These are phyloP conservation scores for Monosporascus cannonballus DNA, from an alignment of 2,329 filamentous ascomycete species.

Conservation along the genomic window DNA sequence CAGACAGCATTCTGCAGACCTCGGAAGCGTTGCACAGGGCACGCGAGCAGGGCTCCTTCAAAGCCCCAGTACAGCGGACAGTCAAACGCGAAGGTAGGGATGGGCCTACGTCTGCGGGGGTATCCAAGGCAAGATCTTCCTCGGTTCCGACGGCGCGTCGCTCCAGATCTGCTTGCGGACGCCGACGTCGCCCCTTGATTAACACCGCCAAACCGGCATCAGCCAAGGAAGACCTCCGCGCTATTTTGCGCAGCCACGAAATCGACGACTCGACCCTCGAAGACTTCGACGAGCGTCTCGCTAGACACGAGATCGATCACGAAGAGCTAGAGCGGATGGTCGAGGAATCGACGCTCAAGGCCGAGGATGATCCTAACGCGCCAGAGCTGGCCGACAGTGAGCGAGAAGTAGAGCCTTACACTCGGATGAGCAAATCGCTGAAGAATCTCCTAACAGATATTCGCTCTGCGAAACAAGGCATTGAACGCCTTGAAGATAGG, in stretches of 20 bases:
- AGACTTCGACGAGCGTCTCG: conserved; percentile 46
- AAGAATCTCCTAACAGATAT: conserved; percentile 46
- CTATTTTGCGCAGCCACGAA: conserved; percentile 46
- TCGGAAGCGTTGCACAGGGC: conserved; percentile 1
- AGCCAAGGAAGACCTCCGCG: conserved; percentile 49
- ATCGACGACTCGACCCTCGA: conserved; percentile 57
- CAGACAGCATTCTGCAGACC: conserved; percentile 1
- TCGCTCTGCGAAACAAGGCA: conserved; percentile 49
- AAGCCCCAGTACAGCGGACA: conserved; percentile 5
- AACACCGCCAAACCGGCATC: conserved; percentile 50
- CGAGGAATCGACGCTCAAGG: conserved; percentile 18
- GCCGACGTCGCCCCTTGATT: conserved; percentile 35
- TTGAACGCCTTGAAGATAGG: conserved; percentile 50
- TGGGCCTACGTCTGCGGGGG: conserved; percentile 2
- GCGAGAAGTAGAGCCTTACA: conserved; percentile 37
- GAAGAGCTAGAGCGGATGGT: conserved; percentile 22
- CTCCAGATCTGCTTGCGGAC: conserved; percentile 35
- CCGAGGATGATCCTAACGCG: conserved; percentile 19
- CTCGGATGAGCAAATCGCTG: conserved; percentile 48
- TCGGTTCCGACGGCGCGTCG: conserved; percentile 26
- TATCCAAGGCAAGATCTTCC: conserved; percentile 14
- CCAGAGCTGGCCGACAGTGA: conserved; percentile 24
- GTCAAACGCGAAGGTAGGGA: conserved; percentile 4
- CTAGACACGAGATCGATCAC: conserved; percentile 28
- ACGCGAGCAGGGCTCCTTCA: conserved; percentile 7